Evolutionary conservation across 257 asterid genomes (phyloP).

Genomic region (Leonotis leonurus): DNA sequence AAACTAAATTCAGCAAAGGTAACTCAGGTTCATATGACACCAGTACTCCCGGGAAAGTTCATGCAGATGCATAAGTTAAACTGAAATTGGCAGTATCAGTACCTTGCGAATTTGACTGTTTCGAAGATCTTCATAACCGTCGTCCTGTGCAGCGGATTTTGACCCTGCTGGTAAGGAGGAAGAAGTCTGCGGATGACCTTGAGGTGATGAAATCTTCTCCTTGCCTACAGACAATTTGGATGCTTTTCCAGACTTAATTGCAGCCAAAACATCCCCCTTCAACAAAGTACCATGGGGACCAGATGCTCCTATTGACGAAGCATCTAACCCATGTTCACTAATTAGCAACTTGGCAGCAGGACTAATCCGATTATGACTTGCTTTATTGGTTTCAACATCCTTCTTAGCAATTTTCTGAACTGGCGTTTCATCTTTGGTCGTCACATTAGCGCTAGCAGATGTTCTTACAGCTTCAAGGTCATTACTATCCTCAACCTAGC

Average conservation of each 20-base stretch:
- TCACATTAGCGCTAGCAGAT: slow-evolving; percentile 35
- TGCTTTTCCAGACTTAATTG: slow-evolving; percentile 77
- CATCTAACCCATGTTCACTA: slow-evolving; percentile 69
- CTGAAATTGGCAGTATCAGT: slow-evolving; percentile 7
- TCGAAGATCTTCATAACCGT: slow-evolving; percentile 70
- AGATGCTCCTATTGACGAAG: slow-evolving; percentile 68
- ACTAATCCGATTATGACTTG: slow-evolving; percentile 61
- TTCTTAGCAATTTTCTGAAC: slow-evolving; percentile 32
- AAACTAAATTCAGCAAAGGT: not conserved
- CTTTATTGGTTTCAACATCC: slow-evolving; percentile 33
- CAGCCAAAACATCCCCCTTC: slow-evolving; percentile 94
- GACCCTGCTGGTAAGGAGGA: slow-evolving; percentile 29
- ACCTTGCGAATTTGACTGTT: slow-evolving; percentile 99
- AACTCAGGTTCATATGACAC: slow-evolving; percentile 2
- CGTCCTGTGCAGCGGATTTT: slow-evolving; percentile 45
- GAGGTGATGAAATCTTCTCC: slow-evolving; percentile 39
- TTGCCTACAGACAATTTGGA: slow-evolving; percentile 38
- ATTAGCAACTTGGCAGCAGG: slow-evolving; percentile 93
- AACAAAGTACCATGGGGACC: slow-evolving; percentile 96
- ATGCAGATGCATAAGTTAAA: not conserved
- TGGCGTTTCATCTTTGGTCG: slow-evolving; percentile 44
- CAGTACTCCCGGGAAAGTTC: not conserved
- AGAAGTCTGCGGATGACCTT: slow-evolving; percentile 36
- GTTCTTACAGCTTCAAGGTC: slow-evolving; percentile 71
- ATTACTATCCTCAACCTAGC: slow-evolving; percentile 87